phyloP scores from a whole-genome alignment of 176 grass and related monocot species.

The Musa acuminata region DNA sequence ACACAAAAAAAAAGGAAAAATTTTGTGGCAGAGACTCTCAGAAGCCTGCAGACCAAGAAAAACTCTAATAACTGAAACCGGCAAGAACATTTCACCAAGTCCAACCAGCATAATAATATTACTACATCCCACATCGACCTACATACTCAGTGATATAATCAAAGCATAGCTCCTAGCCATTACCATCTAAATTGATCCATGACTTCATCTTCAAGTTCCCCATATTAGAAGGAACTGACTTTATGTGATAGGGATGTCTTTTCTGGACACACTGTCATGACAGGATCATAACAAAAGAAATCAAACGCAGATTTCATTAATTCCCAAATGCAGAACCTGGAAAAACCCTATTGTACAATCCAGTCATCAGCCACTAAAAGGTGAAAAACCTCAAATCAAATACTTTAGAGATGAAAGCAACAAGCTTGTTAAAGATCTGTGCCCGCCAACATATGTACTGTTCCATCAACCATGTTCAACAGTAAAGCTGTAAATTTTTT shows the following conservation, averaged over 20 bases:
- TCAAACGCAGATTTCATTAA: neutral
- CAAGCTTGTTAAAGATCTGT: neutral
- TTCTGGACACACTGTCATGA: neutral
- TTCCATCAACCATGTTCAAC: neutral
- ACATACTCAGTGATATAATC: neutral
- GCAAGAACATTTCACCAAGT: neutral
- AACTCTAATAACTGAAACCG: neutral
- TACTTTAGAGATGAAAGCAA: neutral
- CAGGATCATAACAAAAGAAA: neutral
- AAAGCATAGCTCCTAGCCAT: no score
- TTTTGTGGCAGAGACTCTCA: neutral
- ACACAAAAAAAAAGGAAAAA: neutral
- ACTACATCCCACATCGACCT: neutral
- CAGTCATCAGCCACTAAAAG: no score
- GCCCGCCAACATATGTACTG: neutral
- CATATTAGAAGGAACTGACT: neutral
- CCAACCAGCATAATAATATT: neutral
- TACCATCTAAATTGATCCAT: neutral
- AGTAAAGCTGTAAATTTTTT: neutral
- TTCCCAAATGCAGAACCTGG: neutral
- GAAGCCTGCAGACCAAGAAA: no score
- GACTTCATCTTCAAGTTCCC: neutral
- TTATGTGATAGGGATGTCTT: neutral
- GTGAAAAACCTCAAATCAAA: no score
- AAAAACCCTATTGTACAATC: neutral